These are phyloP conservation scores for Entomortierella lignicola DNA, from an alignment of 192 early-diverging fungal genomes.

Conservation along the genomic window DNA sequence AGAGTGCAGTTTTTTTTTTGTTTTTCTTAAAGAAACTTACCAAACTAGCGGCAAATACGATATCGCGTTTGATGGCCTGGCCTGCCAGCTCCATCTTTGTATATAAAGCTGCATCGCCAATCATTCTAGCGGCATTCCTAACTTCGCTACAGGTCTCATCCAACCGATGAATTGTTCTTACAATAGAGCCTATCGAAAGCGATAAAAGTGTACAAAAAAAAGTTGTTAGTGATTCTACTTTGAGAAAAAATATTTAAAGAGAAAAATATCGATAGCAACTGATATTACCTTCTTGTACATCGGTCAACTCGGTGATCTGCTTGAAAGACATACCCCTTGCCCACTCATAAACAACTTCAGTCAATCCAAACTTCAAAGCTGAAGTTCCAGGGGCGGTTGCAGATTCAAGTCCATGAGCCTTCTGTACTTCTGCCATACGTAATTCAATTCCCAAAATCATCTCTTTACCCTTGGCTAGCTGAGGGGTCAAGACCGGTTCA, in stretches of 20 bases:
- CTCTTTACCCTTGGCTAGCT: constrained; percentile 68
- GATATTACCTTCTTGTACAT: constrained; percentile 87
- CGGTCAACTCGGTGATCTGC: constrained; percentile 91
- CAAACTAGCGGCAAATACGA: constrained; percentile 96
- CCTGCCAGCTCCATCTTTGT: constrained; percentile 93
- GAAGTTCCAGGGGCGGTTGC: constrained; percentile 29
- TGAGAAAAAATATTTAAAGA: neutral
- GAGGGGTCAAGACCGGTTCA: constrained; percentile 74
- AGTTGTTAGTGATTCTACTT: too few species aligned
- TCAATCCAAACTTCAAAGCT: constrained; percentile 83
- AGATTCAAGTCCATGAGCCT: constrained; percentile 70
- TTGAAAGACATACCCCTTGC: constrained; percentile 92
- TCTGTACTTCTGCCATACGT: constrained; percentile 80
- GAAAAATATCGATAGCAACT: neutral
- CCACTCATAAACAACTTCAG: constrained; percentile 99
- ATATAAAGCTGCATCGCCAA: constrained; percentile 90
- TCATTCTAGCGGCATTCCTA: constrained; percentile 81
- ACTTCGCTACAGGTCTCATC: constrained; percentile 95
- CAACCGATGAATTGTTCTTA: constrained; percentile 92
- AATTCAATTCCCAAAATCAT: constrained; percentile 76
- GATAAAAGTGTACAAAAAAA: too few species aligned
- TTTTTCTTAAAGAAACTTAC: constrained; percentile 6
- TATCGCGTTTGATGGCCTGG: constrained; percentile 89
- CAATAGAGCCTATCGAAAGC: constrained; percentile 78
- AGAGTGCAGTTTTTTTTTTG: neutral